These are phyloP conservation scores for Hypoxylon sp. DNA, from an alignment of 2,329 filamentous ascomycete genomes.

Conservation along the genomic window DNA sequence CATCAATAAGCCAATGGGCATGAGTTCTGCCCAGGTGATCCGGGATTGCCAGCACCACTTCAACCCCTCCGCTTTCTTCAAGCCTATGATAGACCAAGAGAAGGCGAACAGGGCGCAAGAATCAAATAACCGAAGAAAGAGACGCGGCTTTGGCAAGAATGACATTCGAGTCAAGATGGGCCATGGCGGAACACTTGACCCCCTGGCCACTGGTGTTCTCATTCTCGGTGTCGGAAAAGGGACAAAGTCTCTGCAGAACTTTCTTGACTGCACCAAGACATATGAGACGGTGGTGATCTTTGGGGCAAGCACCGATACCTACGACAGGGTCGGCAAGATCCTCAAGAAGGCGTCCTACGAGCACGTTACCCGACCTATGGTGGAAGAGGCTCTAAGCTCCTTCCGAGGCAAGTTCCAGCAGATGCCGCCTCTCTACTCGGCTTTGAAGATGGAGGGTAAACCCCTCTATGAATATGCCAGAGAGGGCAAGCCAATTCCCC, in stretches of 20 bases:
- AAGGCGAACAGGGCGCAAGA: constrained; percentile 63
- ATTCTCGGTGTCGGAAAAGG: constrained; percentile 87
- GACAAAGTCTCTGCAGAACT: constrained; percentile 81
- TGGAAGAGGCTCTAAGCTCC: constrained; percentile 76
- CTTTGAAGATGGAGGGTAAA: constrained; percentile 92
- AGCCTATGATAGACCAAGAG: constrained; percentile 75
- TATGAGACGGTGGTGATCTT: constrained; percentile 93
- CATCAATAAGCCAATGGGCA: constrained; percentile 88
- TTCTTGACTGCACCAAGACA: constrained; percentile 88
- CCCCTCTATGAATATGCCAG: constrained; percentile 95
- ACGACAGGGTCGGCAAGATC: constrained; percentile 86
- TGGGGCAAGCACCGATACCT: constrained; percentile 90
- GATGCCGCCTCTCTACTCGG: constrained; percentile 90
- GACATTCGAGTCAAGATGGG: constrained; percentile 86
- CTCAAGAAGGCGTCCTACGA: constrained; percentile 77
- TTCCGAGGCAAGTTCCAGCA: constrained; percentile 89
- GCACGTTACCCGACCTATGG: constrained; percentile 79
- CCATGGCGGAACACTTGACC: constrained; percentile 94
- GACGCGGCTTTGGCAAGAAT: constrained; percentile 64
- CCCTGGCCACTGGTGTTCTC: constrained; percentile 90
- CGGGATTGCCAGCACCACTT: constrained; percentile 87
- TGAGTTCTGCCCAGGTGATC: constrained; percentile 89
- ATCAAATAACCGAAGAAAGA: constrained; percentile 64
- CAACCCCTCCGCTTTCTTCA: constrained; percentile 81
- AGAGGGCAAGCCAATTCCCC: constrained; percentile 84